Base-by-base conservation (phyloP, 345 rosid species). In the Boechera stricta region DNA sequence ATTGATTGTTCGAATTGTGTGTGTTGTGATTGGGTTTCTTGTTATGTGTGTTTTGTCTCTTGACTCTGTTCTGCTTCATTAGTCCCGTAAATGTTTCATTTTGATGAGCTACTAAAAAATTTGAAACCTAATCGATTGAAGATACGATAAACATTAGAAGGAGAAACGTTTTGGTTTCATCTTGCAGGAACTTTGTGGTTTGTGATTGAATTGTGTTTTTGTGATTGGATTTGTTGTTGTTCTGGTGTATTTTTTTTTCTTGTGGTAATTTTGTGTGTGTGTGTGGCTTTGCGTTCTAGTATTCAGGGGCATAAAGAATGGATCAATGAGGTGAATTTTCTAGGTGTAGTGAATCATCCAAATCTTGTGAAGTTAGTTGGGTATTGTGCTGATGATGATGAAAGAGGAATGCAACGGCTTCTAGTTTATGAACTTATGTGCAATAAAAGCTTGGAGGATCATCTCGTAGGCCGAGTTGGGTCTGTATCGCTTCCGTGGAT, bases 251-350 rank as follows among this genome's bases (percentile, higher is more conserved):
- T 51, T 53, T 45, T 7, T 42, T 64, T 32, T 38, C 35, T 85
- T 64, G 82, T 67, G 78, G 76, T 80, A 28, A 44, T 29, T 60
- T 49, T 10, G 29, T 28, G 29, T 28, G 29, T 78, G 67, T 60
- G 77, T 39, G 63, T 75, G 74, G 75, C 48, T 67, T 85, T 87
- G 70, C 79, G 74, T 85, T 84, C 89, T 88, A 88, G 88, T 55
- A 72, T 81, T 86, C 95, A 94, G 99, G 99, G 99, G 88, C 97
- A 92, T 72, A 95, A 89, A 83, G 97, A 95, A 82, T 92, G 99
- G 99, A 87, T 95, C 77, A 91, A 92, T 79, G 99, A 95, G 62
- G 98, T 95, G 80, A 91, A 85, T 79, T 92, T 91, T 61, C 77
- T 95, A 72, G 99, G 98, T 16, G 94, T 95, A 26, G 90, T 92